These are phyloP conservation scores for Ichthyophthirius multifiliis DNA, from an alignment of 169 alveolate species.

Conservation along the genomic window DNA sequence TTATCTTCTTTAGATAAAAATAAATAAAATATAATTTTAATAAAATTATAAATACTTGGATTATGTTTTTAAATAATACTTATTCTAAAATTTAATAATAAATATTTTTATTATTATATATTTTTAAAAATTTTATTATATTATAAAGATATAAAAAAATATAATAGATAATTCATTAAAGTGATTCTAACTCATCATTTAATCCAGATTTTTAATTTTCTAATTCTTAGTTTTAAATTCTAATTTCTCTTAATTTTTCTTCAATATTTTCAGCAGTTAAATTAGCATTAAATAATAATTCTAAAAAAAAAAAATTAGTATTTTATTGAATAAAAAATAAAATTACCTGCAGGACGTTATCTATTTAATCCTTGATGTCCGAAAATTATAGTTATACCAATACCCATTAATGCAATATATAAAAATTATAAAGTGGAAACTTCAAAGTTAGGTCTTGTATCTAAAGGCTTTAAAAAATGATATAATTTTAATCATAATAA, in stretches of 20 bases:
- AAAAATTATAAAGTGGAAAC: neutral
- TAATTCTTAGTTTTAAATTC: neutral
- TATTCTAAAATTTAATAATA: no score
- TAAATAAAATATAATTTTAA: no score
- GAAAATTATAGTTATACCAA: neutral
- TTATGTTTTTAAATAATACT: no score
- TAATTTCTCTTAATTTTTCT: constrained; percentile 9
- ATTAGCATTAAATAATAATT: neutral
- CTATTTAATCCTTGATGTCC: neutral
- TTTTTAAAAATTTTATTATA: no score
- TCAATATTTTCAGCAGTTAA: constrained; percentile 9
- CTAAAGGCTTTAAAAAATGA: neutral
- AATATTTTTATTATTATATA: no score
- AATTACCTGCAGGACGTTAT: neutral
- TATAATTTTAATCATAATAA: neutral
- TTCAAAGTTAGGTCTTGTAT: constrained; percentile 11
- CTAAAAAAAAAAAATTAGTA: neutral
- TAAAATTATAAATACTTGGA: no score
- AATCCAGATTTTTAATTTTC: neutral
- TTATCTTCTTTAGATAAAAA: no score
- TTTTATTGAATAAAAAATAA: neutral
- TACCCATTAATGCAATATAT: neutral
- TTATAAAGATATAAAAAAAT: no score
- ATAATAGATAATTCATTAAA: no score
- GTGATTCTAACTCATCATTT: neutral